Conservation (phyloP, 805 yeast genomes). For the Ogataea angusta region DNA sequence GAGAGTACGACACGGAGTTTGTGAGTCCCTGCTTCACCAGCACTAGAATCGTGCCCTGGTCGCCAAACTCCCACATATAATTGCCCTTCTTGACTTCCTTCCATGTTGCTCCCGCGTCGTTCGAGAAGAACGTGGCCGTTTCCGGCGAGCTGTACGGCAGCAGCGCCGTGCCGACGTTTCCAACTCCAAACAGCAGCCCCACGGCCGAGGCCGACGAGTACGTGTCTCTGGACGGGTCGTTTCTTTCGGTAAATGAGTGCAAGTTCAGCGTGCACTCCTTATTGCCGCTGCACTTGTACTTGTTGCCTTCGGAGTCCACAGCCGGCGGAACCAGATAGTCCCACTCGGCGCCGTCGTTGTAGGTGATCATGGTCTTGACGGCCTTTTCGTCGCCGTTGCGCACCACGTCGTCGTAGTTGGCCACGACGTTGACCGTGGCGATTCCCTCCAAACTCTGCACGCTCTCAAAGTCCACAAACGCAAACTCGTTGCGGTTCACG, state of each 20-base stretch:
- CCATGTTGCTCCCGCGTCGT: constrained; percentile 94
- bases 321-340: constrained; percentile 64
- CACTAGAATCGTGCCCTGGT: constrained; percentile 83
- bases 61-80: constrained; percentile 94
- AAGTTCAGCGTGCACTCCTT: constrained; percentile 75
- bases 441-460: constrained; percentile 84
- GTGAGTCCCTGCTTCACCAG: constrained; percentile 61
- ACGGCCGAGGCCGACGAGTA: constrained; percentile 85
- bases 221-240: constrained; percentile 72
- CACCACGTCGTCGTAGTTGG: constrained; percentile 45
- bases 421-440: constrained; percentile 66
- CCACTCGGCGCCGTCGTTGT: constrained; percentile 94
- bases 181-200: constrained; percentile 89
- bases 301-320: constrained; percentile 57
- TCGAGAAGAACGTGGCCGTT: constrained; percentile 69
- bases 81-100: constrained; percentile 69
- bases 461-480: constrained; percentile 87
- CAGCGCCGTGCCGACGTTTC: constrained; percentile 75
- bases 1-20: constrained; percentile 57
- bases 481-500: constrained; percentile 71
- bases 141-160: constrained; percentile 36
- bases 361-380: constrained; percentile 71
- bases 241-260: constrained; percentile 88
- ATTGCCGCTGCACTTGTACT: constrained; percentile 46
- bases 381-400: constrained; percentile 39